Evolutionary conservation across 2,329 filamentous ascomycete genomes (phyloP).

Genomic region (Ophiostoma perfectum): DNA sequence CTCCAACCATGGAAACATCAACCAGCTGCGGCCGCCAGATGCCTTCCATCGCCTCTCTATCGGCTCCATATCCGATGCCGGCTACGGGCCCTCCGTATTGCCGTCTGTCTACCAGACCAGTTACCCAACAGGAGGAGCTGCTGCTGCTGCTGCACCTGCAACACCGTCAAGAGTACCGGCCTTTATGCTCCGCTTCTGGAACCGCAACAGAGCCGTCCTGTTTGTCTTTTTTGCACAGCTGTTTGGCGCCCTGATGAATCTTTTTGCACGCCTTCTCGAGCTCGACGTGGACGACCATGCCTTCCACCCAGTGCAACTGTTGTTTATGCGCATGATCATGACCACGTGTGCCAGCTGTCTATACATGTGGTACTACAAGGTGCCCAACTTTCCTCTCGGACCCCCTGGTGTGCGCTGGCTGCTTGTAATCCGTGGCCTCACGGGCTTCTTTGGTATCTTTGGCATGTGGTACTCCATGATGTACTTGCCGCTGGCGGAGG

Average conservation of each 20-base stretch:
- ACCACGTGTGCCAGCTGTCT: conserved; percentile 60
- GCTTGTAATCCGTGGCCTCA: conserved; percentile 42
- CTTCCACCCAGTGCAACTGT: conserved; percentile 78
- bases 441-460: conserved; percentile 62
- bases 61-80: conserved; percentile 38
- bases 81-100: conserved; percentile 29
- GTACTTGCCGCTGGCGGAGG: conserved; percentile 79
- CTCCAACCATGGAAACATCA: too few species aligned
- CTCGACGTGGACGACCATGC: conserved; percentile 57
- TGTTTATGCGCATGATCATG: conserved; percentile 73
- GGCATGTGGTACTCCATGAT: conserved; percentile 63
- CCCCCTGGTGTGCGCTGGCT: conserved; percentile 60
- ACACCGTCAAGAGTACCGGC: conserved; percentile 28
- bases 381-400: conserved; percentile 67
- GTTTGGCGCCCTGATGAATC: conserved; percentile 81
- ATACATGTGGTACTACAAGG: conserved; percentile 68
- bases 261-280: conserved; percentile 71
- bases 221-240: conserved; percentile 71
- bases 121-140: background rate
- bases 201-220: conserved; percentile 63
- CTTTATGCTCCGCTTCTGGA: conserved; percentile 45
- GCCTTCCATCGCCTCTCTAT: conserved; percentile 38
- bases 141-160: conserved; percentile 6
- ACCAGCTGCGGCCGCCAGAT: conserved; percentile 27
- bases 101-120: conserved; percentile 26